Conservation (phyloP, 2,329 filamentous ascomycete genomes). For the Talaromyces sp. region DNA sequence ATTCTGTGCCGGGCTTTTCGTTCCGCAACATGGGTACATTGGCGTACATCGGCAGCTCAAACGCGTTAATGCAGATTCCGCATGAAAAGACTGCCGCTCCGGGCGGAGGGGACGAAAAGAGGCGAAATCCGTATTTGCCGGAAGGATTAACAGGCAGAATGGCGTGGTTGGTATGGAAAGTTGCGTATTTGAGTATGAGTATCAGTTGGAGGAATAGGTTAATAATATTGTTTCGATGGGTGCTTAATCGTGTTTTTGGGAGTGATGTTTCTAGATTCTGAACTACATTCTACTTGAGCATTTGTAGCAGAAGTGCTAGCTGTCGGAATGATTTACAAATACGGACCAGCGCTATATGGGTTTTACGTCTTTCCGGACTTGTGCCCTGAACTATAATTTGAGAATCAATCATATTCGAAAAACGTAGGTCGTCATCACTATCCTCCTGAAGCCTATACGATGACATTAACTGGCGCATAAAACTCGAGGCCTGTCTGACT, state of each 20-base stretch:
- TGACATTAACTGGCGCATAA: too few relatives aligned
- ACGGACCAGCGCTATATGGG: too few relatives aligned
- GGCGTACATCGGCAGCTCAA: constrained; percentile 58
- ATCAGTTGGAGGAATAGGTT: constrained; percentile 47
- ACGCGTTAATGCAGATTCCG: constrained; percentile 54
- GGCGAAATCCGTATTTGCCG: constrained; percentile 31
- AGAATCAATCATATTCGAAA: too few relatives aligned
- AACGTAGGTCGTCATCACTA: too few relatives aligned
- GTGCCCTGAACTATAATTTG: too few relatives aligned
- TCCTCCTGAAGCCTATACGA: too few relatives aligned
- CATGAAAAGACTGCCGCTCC: constrained; percentile 19
- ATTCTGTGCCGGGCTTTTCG: constrained; percentile 42
- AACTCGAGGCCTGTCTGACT: too few relatives aligned
- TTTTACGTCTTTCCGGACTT: too few relatives aligned
- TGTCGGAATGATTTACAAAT: too few relatives aligned
- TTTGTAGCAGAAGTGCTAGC: too few relatives aligned
- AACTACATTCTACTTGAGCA: too few relatives aligned
- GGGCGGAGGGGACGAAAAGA: not conserved
- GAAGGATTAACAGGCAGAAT: constrained; percentile 38
- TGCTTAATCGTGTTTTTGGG: constrained; percentile 43
- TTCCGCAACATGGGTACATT: constrained; percentile 58
- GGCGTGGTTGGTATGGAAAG: constrained; percentile 45
- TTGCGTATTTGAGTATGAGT: constrained; percentile 46
- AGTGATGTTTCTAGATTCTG: constrained; percentile 42
- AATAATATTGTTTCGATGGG: constrained; percentile 41